Conservation (phyloP, 2,329 filamentous ascomycete genomes). For the Penicillium sp. region DNA sequence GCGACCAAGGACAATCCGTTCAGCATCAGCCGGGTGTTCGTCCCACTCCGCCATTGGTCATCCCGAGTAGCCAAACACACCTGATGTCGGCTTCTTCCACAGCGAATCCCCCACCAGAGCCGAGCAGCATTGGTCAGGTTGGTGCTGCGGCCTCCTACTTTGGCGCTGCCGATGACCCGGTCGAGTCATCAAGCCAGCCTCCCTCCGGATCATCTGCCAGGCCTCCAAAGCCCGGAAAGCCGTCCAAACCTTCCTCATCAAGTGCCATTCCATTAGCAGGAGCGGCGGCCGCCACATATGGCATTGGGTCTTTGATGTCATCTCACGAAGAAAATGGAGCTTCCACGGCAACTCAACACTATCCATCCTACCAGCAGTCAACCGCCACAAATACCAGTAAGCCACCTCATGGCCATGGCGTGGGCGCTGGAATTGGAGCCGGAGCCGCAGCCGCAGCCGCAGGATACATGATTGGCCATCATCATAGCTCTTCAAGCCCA, state of each 20-base stretch:
- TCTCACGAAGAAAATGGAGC: constrained; percentile 17
- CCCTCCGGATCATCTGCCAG: constrained; percentile 23
- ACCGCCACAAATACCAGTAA: constrained; percentile 14
- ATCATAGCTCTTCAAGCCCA: constrained; percentile 29
- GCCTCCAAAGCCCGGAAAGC: constrained; percentile 20
- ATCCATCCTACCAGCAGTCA: constrained; percentile 19
- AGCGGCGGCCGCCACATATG: constrained; percentile 37
- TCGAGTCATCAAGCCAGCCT: constrained; percentile 18
- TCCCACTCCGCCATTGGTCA: constrained; percentile 48
- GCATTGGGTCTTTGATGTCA: constrained; percentile 34
- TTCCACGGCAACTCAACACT: constrained; percentile 13
- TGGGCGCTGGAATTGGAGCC: constrained; percentile 33
- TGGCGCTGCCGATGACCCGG: constrained; percentile 18
- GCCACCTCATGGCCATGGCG: constrained; percentile 29
- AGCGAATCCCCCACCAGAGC: constrained; percentile 53
- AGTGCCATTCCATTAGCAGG: constrained; percentile 28
- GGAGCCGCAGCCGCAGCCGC: constrained; percentile 40
- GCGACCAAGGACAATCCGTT: constrained; percentile 57
- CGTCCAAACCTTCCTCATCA: constrained; percentile 29
- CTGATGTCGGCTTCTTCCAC: constrained; percentile 49
- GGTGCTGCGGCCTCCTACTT: constrained; percentile 56
- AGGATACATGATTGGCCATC: constrained; percentile 38
- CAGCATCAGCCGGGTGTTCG: constrained; percentile 55
- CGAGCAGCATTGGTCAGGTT: constrained; percentile 45
- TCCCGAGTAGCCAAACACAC: constrained; percentile 52